phyloP scores from a whole-genome alignment of 169 alveolate species.

The Cryptosporidium parvum region DNA sequence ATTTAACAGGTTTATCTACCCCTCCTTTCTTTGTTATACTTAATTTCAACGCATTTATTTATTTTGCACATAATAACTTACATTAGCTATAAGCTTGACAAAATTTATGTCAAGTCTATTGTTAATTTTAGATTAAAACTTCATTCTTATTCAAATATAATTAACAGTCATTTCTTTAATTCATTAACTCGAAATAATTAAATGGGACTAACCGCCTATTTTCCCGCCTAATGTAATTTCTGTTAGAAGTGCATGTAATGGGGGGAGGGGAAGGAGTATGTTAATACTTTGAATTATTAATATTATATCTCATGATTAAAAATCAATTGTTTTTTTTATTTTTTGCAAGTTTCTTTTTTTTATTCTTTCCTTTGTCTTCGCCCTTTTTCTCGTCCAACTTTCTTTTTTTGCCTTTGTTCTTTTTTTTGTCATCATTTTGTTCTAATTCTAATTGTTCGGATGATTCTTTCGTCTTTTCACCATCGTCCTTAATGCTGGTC shows the following conservation, averaged over 20 bases:
- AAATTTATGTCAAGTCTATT: background rate
- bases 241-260: background rate
- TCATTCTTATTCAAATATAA: background rate
- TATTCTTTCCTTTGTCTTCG: background rate
- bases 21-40: background rate
- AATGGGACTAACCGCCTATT: background rate
- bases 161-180: background rate
- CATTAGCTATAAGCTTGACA: background rate
- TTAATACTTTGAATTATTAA: no score
- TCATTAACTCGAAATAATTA: background rate
- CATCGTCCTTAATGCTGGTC: background rate
- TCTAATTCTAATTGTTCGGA: background rate
- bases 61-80: background rate
- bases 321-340: background rate
- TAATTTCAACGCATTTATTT: background rate
- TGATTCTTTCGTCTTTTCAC: background rate
- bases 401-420: background rate
- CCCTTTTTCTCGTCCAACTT: background rate
- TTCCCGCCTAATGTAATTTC: background rate
- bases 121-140: background rate
- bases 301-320: background rate
- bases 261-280: background rate
- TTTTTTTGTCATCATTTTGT: background rate
- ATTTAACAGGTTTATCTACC: background rate
- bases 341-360: background rate